Conservation (phyloP, 2,329 filamentous ascomycete genomes). For the Scorias spongiosa region DNA sequence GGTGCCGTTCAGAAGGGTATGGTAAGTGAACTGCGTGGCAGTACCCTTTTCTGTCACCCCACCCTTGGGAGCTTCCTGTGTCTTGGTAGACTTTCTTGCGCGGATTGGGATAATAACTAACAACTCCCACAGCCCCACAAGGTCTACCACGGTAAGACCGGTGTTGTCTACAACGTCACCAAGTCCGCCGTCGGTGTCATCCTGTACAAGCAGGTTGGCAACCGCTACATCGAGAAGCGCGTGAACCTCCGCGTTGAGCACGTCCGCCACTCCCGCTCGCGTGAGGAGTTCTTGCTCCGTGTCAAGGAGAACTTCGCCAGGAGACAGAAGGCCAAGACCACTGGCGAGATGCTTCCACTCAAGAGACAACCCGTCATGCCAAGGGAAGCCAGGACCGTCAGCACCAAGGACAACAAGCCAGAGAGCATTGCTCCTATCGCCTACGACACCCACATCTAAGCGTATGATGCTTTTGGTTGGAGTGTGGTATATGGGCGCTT, state of each 20-base stretch:
- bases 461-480: constrained; percentile 4
- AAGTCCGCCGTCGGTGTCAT: constrained; percentile 96
- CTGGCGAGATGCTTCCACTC: constrained; percentile 74
- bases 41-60: neutral
- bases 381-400: constrained; percentile 66
- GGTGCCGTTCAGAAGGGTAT: constrained; percentile 90
- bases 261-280: constrained; percentile 82
- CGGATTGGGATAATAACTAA: constrained; percentile 3
- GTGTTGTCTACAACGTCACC: constrained; percentile 65
- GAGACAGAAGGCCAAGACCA: constrained; percentile 83
- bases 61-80: too few species aligned
- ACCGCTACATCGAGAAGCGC: constrained; percentile 99
- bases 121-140: constrained; percentile 58
- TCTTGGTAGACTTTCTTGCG: neutral
- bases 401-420: constrained; percentile 65
- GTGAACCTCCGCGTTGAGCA: constrained; percentile 99
- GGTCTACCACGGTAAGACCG: constrained; percentile 98
- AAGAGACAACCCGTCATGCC: constrained; percentile 79
- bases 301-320: constrained; percentile 92
- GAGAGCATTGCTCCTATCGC: constrained; percentile 84
- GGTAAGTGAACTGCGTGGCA: constrained; percentile 39
- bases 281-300: constrained; percentile 89
- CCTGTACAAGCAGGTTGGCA: constrained; percentile 98
- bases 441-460: constrained; percentile 98
- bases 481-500: neutral